Conservation (phyloP, 805 yeast species). For the Metschnikowia dekortorum region DNA sequence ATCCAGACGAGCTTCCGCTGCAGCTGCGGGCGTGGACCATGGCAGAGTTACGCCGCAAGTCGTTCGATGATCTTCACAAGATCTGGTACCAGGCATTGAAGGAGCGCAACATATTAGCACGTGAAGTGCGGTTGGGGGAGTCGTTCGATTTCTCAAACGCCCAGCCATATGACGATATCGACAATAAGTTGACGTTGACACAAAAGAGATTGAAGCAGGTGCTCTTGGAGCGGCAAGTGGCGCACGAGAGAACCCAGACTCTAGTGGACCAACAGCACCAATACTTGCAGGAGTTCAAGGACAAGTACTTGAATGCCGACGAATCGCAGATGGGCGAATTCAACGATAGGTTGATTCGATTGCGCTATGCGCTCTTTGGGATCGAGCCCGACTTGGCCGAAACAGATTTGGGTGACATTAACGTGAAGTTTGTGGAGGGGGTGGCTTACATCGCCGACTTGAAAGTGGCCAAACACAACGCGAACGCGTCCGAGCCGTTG, state of each 20-base stretch:
- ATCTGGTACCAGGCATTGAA: slow-evolving; percentile 85
- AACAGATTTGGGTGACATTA: slow-evolving; percentile 54
- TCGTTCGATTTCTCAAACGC: slow-evolving; percentile 24
- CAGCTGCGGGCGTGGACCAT: slow-evolving; percentile 79
- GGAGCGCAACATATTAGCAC: slow-evolving; percentile 72
- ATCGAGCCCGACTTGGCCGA: slow-evolving; percentile 63
- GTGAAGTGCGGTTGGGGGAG: slow-evolving; percentile 64
- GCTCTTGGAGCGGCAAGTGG: slow-evolving; percentile 76
- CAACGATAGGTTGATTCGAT: slow-evolving; percentile 68
- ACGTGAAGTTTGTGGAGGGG: slow-evolving; percentile 53
- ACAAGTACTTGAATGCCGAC: slow-evolving; percentile 51
- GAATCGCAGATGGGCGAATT: slow-evolving; percentile 50
- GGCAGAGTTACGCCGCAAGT: slow-evolving; percentile 84
- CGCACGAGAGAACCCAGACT: slow-evolving; percentile 56
- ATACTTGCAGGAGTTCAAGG: slow-evolving; percentile 55
- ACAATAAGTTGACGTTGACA: slow-evolving; percentile 31
- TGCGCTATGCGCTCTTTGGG: slow-evolving; percentile 83
- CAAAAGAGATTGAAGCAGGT: slow-evolving; percentile 73
- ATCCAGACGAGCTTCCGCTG: slow-evolving; percentile 45
- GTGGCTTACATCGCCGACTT: slow-evolving; percentile 64
- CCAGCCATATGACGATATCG: slow-evolving; percentile 38
- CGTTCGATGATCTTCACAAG: slow-evolving; percentile 86
- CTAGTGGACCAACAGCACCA: slow-evolving; percentile 40
- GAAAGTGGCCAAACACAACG: slow-evolving; percentile 45
- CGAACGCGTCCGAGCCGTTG: slow-evolving; percentile 20